Evolutionary conservation across 2,329 filamentous ascomycete genomes (phyloP), one percentile per base, ranked within the genome.

Genomic region (Fusarium torreyae): DNA sequence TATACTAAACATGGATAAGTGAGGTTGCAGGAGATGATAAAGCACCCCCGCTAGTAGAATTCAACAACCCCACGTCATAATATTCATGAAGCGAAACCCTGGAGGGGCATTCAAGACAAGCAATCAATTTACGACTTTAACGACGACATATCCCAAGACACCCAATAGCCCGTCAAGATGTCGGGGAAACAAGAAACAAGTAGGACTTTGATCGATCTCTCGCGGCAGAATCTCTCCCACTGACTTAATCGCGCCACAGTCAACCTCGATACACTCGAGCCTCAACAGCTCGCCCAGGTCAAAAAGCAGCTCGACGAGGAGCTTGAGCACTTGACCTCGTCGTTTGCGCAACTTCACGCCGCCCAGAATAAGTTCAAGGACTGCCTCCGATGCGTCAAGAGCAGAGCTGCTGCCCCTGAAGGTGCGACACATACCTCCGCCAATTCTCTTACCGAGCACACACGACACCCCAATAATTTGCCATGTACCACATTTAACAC

Each of bases 221-320:
- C 38, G 33, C 31, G 36, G 26, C 5, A 18, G 15, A 55, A 14
- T 7, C 17, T 28, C 26, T 22, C 26, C 18, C 36, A n/a, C 59
- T 70, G 20, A 57, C 58, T 24, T 49, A 9, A 20, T 40, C 22
- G 33, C 36, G 26, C 13, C 36, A 6, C 71, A 88, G 87, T 89
- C 71, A 87, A 86, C 72, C 84, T 99, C 75, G 89, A 91, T 74
- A 89, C 88, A 65, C 91, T 99, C 75, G 92, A 91, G 74, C 86
- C 91, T 26, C 92, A 93, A 71, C 95, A 98, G 82, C 92, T 99
- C 72, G 91, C 89, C 72, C 90, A 94, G 74, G 91, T 99, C 73
- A 98, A 99, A 86, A 94, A 96, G 80, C 95, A 98, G 80, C 91
- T 99, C 71, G 95, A 97, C 80, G 91, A 96, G 76, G 96, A 99